Conservation (phyloP, 768 basidiomycete species). For the Mycena alexandri region DNA sequence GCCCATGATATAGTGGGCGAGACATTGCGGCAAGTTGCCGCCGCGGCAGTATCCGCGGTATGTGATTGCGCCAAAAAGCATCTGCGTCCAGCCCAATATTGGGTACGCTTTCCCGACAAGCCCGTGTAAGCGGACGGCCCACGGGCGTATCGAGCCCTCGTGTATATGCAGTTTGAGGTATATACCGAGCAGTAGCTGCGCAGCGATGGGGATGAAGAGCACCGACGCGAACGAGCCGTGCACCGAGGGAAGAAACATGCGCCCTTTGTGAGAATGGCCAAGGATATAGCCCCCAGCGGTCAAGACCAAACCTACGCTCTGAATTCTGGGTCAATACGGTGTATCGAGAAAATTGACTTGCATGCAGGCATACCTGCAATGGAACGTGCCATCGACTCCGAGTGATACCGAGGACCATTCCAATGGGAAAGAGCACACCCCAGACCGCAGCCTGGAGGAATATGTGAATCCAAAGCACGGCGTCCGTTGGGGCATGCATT, state of each 20-base stretch:
- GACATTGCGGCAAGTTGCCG: conserved; percentile 85
- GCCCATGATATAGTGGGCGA: conserved; percentile 92
- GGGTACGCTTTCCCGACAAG: conserved; percentile 89
- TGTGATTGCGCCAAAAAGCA: conserved; percentile 86
- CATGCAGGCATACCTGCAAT: conserved; percentile 69
- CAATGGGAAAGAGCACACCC: conserved; percentile 90
- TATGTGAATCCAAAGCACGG: conserved; percentile 88
- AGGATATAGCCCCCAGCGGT: conserved; percentile 82
- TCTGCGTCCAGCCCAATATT: conserved; percentile 89
- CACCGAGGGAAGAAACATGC: conserved; percentile 78
- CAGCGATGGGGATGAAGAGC: conserved; percentile 71
- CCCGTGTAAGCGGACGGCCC: conserved; percentile 77
- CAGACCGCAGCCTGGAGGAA: conserved; percentile 82
- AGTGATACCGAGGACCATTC: conserved; percentile 80
- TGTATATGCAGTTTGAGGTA: conserved; percentile 95
- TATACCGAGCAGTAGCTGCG: conserved; percentile 80
- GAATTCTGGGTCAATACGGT: conserved; percentile 12
- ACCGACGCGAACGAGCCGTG: conserved; percentile 81
- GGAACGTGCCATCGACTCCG: conserved; percentile 94
- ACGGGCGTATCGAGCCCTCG: conserved; percentile 79
- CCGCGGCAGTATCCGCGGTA: conserved; percentile 84
- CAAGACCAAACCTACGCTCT: conserved; percentile 78
- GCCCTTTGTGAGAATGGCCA: conserved; percentile 89
- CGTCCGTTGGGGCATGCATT: conserved; percentile 75
- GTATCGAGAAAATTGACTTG: not conserved